A percentile compares a stretch with the other conserved stretches of the same genome.
These are phyloP conservation scores for Cymbopogon flexuosus DNA, from an alignment of 202 grass and related monocot species.

Conservation along the genomic window DNA sequence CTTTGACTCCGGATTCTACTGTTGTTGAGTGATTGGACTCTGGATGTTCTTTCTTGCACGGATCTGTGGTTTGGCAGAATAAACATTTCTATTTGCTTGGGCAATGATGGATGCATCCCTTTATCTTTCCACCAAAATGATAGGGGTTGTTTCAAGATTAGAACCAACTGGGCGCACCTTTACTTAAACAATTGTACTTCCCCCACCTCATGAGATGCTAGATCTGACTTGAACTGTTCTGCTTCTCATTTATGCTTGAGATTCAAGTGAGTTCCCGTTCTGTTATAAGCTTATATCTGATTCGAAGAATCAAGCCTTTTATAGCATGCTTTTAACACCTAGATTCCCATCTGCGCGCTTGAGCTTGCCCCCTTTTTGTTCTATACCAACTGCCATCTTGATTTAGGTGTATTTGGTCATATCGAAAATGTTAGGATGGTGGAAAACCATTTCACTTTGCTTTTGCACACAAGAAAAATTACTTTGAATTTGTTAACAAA, in stretches of 20 bases:
- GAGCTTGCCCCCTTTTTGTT: too few species aligned
- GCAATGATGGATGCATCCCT: constrained; percentile 41
- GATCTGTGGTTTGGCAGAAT: constrained; percentile 46
- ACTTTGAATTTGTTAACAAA: too few species aligned
- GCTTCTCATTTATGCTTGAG: constrained; percentile 30
- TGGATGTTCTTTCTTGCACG: constrained; percentile 23
- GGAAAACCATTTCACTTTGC: background rate
- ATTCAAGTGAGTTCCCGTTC: constrained; percentile 24
- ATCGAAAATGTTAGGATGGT: background rate
- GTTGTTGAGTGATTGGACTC: constrained; percentile 37
- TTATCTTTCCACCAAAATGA: constrained; percentile 52
- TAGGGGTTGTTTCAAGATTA: constrained; percentile 38
- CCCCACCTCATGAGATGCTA: constrained; percentile 21
- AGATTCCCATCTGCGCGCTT: too few species aligned
- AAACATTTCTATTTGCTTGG: constrained; percentile 35
- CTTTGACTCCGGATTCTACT: constrained; percentile 13
- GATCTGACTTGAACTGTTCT: constrained; percentile 44
- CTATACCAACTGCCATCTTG: too few species aligned
- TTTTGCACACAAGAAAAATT: background rate
- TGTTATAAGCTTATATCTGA: constrained; percentile 10
- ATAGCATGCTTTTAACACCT: background rate
- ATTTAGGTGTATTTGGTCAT: too few species aligned
- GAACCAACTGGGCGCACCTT: constrained; percentile 32
- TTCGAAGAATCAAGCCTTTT: constrained; percentile 32
- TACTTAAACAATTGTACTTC: constrained; percentile 24